Evolutionary conservation across 805 yeast genomes (phyloP), one percentile per base, ranked within the genome.

Genomic region (Lachancea kluyveri): DNA sequence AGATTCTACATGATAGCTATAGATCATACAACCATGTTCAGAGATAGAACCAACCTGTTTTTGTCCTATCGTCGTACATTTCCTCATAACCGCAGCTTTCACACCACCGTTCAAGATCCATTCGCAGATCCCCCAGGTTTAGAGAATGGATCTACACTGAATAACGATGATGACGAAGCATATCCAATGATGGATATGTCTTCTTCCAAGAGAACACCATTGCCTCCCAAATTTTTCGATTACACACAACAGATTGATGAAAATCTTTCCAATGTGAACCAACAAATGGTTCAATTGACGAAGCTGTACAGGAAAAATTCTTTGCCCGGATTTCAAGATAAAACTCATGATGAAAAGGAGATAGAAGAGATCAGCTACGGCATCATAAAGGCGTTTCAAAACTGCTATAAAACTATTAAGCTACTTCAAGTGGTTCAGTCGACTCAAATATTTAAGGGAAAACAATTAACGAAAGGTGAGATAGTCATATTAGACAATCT

Each of bases 41-140:
- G 97, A 55, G 97, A 92, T 60, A 69, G 96, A 55, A 92, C 98
- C n/a, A 90, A 88, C 52, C 68, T 90, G 42, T 90, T 70, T 57
- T 64, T 87, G 14, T 86, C 96, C 27, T 90, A 83, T 53, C 74
- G 98, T 41, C 75, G 92, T 38, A 87, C 97, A 8, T 80, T 79
- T 36, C 94, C 95, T 0, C 87, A 87, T 43, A 74, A 70, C 40
- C 61, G 63, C 14, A 39, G 48, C 33, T 24, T 31, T 27, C 15
- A 38, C 5, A 27, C 24, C 13, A 50, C 61, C 14, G 11, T 21
- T 20, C 29, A 18, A 10, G 33, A 22, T 8, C n/a, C 21, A 15
- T 67, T 69, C 36, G 64, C 64, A 21, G 46, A 49, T 4, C 45
- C 68, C 12, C 58, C 60, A 12, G 77, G 71, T 22, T 80, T 76